Conservation (phyloP, 2,329 filamentous ascomycete species). For the Alternaria angustiovoidea region DNA sequence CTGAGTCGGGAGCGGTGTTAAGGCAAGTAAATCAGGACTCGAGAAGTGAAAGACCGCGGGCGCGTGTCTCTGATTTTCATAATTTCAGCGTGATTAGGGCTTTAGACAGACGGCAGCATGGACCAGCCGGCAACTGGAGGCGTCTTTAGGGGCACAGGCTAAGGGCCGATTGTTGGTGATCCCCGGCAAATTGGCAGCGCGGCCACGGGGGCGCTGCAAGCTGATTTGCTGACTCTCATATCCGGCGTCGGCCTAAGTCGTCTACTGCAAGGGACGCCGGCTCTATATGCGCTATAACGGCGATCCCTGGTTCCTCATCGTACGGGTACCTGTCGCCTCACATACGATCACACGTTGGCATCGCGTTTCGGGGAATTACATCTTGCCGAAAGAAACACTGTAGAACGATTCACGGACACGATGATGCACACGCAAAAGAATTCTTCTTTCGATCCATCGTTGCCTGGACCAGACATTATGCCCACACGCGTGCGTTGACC, state of each 20-base stretch:
- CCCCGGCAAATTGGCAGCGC: conserved; percentile 21
- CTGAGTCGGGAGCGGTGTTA: conserved; percentile 8
- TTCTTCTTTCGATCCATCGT: neutral
- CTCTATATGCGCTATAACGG: conserved; percentile 9
- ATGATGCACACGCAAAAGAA: neutral
- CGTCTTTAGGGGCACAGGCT: conserved; percentile 28
- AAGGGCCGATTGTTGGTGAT: conserved; percentile 17
- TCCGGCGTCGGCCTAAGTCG: conserved; percentile 12
- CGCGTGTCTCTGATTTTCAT: conserved; percentile 25
- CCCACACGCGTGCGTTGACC: neutral
- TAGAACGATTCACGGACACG: neutral
- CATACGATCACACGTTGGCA: neutral
- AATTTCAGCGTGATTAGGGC: conserved; percentile 30
- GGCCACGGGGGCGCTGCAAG: conserved; percentile 3
- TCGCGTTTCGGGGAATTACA: neutral
- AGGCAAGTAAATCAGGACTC: conserved; percentile 24
- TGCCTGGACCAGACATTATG: neutral
- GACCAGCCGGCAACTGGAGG: conserved; percentile 20
- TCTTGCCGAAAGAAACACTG: conserved; percentile 3
- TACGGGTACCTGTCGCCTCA: conserved; percentile 12
- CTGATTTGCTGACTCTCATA: conserved; percentile 15
- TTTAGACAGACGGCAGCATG: conserved; percentile 30
- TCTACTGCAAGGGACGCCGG: conserved; percentile 24
- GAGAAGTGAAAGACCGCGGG: conserved; percentile 25
- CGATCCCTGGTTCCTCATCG: conserved; percentile 16